Evolutionary conservation across 345 rosid species (phyloP), one percentile per base, ranked within the genome.

Genomic region (Sisymbrium altissimum): DNA sequence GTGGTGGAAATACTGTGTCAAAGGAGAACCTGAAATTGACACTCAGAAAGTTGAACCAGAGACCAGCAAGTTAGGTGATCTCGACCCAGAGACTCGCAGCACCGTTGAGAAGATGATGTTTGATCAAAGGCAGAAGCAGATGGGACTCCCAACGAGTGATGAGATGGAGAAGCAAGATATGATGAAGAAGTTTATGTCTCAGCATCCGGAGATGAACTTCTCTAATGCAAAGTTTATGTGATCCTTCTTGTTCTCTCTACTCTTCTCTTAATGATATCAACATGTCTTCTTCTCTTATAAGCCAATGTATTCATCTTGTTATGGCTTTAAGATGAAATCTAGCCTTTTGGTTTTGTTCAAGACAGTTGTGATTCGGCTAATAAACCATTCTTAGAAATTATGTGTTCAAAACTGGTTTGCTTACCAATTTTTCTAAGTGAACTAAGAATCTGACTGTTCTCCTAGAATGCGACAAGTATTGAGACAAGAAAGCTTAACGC

Each of bases 31-130:
- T 73, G 92, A 92, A 66, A 77, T 92, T 41, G 96, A 95, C 72
- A 95, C 97, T 33, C 97, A 92, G 84, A 95, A 89, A 70, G 97
- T 88, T 69, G 97, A 95, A 66, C 97, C 93, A 38, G 97, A 91
- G 82, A 89, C 60, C 70, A 94, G 96, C 86, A 91, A 87, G 67
- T 72, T 94, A 5, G 72, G 87, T 52, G 97, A 94, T 84, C 82
- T 91, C 12, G 98, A 94, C 73, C 86, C 89, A 1, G 96, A 94
- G 74, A 87, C 92, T 21, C 79, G 97, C 15, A 82, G 78, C 23
- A 80, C 89, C 23, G 91, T 91, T 46, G 98, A 93, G 78, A 93
- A 93, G 81, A 89, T 89, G 98, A 86, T 91, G 97, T 94, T 89
- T 75, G 96, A 94, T 73, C 93, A 94, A 74, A 89, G 97, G 74